Percentiles rank a stretch among this genome's conserved stretches.
Conservation (phyloP, 176 grass and related monocot species). For the Aechmea fasciata region DNA sequence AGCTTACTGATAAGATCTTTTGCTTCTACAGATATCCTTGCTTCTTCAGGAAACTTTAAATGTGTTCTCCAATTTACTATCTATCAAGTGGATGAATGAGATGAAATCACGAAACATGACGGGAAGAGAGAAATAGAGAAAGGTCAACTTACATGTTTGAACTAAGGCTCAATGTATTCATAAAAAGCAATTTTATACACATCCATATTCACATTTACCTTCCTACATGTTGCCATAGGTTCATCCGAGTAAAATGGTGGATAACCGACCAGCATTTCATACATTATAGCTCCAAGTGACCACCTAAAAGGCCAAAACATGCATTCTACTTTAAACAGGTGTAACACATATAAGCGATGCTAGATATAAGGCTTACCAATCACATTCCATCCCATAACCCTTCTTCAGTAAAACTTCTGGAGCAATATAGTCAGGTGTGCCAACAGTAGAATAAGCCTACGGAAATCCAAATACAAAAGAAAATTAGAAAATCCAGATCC, state of each 20-base stretch:
- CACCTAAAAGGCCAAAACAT: conserved; percentile 48
- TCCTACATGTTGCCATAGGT: conserved; percentile 96
- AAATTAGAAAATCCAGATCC: background rate
- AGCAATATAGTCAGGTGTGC: conserved; percentile 95
- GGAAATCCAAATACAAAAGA: background rate
- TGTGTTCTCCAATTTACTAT: conserved; percentile 99
- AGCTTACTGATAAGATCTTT: conserved; percentile 91
- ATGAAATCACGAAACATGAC: background rate
- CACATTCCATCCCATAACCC: conserved; percentile 95
- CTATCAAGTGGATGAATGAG: conserved; percentile 28
- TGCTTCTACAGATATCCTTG: conserved; percentile 47
- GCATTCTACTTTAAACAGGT: conserved; percentile 8
- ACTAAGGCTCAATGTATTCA: no score
- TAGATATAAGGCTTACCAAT: conserved; percentile 54
- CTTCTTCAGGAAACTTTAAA: conserved; percentile 96
- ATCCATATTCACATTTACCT: conserved; percentile 40
- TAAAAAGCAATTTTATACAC: background rate
- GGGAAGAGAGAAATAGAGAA: background rate
- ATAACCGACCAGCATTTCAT: conserved; percentile 97
- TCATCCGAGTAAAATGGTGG: conserved; percentile 97
- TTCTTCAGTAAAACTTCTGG: conserved; percentile 56
- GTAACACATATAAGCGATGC: conserved; percentile 11
- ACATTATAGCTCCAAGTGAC: conserved; percentile 99
- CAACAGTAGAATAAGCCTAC: conserved; percentile 96
- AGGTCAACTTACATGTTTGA: background rate